Evolutionary conservation across 805 yeast genomes (phyloP), one percentile per base, ranked within the genome.

Genomic region (Saturnispora sanitii): DNA sequence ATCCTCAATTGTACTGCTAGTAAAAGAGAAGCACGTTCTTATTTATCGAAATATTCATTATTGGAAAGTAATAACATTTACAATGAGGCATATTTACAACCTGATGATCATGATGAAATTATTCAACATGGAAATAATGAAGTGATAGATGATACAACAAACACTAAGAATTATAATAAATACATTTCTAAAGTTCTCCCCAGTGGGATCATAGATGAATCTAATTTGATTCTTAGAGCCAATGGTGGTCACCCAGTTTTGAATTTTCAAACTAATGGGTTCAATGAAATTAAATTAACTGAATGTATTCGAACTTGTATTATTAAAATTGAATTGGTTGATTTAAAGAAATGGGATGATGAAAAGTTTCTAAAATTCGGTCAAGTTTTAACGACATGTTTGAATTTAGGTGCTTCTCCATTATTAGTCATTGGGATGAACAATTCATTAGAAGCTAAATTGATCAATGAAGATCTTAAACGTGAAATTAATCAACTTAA

Each of bases 1-100:
- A 87, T 90, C 19, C 66, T 90, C 43, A 80, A 80, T 52, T 79
- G 95, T 2, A 84, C 96, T 4, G 94, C 96, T 5, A 90, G 97
- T 1, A 88, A 86, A 57, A 68, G 98, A 45, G 97, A 90, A 55
- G 95, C 95, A 4, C 71, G 75, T 47, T 82, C 80, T 48, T 90
- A 88, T 55, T 62, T 90, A 35, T 66, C 74, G 27, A 83, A 80
- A 54, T 90, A 88, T 55, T 71, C 75, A 35, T 59, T 68, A n/a
- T 51, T 63, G 25, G 53, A 57, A 28, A 58, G 56, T 25, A 57
- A 58, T 33, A 50, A 55, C 40, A 58, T 58, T n/a, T 61, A 61
- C 37, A 51, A 50, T 16, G 30, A 27, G 6, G 27, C n/a, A n/a
- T n/a, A n/a, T n/a, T n/a, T n/a, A n/a, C n/a, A n/a, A n/a, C n/a